Evolutionary conservation across 2,329 filamentous ascomycete genomes (phyloP), one percentile per base, ranked within the genome.

Genomic region (Colletotrichum limetticola): DNA sequence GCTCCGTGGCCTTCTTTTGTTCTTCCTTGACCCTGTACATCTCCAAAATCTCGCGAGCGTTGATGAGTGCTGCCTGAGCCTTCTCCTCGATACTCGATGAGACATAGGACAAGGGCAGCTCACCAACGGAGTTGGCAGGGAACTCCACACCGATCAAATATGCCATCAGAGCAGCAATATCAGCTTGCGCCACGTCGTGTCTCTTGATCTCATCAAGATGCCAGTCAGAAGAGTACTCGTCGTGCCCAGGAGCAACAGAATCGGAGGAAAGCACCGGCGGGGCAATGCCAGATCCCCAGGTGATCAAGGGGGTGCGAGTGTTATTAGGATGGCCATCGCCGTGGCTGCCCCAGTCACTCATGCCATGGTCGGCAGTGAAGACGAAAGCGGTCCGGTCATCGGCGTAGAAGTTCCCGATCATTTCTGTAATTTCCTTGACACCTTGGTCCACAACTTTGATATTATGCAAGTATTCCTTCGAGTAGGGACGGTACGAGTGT

Each of bases 271-370:
- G 83, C 61, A 91, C 85, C 1, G 97, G 97, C 75, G 89, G 89
- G 3, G 95, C 95, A 52, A 98, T 90, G 9, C 97, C 97, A 66
- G 97, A 95, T 12, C 97, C 97, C 97, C 97, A 99, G 3, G 90
- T 92, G 76, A 99, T 94, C 37, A 99, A 86, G 1, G 97, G 97
- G 0, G 97, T 99, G 63, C 97, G 91, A 3, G 97, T 99, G 78
- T 98, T 99, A 82, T 99, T 94, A 0, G 97, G 97, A 82, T 99
- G 95, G 8, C 97, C 97, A 81, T 99, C 97, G 49, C 97, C 97
- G 81, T 99, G 97, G 77, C 95, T 98, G n/a, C 97, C 97, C 92
- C 94, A 98, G 82, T 99, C 97, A 79, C 95, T 98, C 97, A 99
- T 99, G 22, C 97, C 97, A 82, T 99, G 97, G 79, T 99, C 97